Percentiles rank a stretch among this genome's conserved stretches.
These are phyloP conservation scores for Cenchrus americanus DNA, from an alignment of 176 grass and related monocot genomes.

Conservation along the genomic window DNA sequence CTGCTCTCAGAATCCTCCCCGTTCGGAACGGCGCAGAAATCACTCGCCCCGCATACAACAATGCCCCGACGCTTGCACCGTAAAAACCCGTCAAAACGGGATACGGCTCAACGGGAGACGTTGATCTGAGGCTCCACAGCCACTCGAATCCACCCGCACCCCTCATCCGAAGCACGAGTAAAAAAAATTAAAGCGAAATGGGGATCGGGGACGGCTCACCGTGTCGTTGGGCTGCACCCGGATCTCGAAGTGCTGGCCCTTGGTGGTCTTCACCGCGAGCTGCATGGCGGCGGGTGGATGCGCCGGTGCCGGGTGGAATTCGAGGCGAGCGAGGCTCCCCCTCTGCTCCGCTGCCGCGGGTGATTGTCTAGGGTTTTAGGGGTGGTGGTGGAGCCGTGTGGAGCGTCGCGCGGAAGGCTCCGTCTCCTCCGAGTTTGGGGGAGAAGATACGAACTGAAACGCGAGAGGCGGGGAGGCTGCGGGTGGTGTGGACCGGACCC, in stretches of 20 bases:
- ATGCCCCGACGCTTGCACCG: constrained; percentile 1
- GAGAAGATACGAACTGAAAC: background rate
- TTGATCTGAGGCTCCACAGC: background rate
- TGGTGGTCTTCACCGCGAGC: constrained; percentile 93
- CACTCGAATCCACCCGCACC: background rate
- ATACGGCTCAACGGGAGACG: background rate
- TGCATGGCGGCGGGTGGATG: constrained; percentile 54
- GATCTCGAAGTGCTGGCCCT: constrained; percentile 91
- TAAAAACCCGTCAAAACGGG: background rate
- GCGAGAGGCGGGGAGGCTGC: background rate
- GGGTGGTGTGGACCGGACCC: background rate
- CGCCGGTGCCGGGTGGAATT: background rate
- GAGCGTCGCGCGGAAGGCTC: constrained; percentile 20
- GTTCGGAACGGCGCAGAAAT: constrained; percentile 1
- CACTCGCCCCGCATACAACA: background rate
- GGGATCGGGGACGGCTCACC: constrained; percentile 45
- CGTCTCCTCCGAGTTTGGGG: background rate
- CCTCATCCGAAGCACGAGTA: background rate
- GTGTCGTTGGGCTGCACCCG: constrained; percentile 74
- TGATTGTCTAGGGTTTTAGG: constrained; percentile 48
- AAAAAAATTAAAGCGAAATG: constrained; percentile 8
- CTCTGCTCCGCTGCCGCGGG: background rate
- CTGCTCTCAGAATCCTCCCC: background rate
- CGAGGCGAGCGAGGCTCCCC: background rate
- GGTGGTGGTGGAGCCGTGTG: background rate